phyloP scores from a whole-genome alignment of 345 rosid species.

The Rhizophora apiculata region DNA sequence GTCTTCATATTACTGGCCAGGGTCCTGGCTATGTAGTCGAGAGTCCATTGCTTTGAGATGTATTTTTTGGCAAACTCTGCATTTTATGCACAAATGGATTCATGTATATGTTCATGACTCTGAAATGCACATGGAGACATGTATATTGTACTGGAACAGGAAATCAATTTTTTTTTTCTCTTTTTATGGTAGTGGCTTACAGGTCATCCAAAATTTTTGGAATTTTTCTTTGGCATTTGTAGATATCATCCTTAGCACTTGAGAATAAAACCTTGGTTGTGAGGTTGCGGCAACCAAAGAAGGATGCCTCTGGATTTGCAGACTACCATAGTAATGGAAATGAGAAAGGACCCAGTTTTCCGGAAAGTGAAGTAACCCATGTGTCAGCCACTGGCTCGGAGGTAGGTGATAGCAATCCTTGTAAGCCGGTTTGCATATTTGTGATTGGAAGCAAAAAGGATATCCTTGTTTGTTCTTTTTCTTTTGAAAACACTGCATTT shows the following conservation, averaged over 20 bases:
- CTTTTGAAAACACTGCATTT: no score
- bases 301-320: conserved; percentile 21
- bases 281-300: conserved; percentile 49
- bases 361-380: conserved; percentile 26
- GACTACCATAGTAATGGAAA: conserved; percentile 17
- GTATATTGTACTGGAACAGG: no score
- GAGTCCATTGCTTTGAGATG: no score
- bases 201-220: not conserved
- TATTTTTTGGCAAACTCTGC: no score
- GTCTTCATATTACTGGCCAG: no score
- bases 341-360: conserved; percentile 15
- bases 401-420: conserved; percentile 25
- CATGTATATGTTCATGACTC: no score
- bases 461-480: no score
- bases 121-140: no score
- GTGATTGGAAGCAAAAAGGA: not conserved
- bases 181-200: not conserved
- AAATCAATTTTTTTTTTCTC: not conserved
- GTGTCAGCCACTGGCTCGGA: conserved; percentile 24
- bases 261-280: conserved; percentile 58
- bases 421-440: conserved; percentile 9
- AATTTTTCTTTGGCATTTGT: conserved; percentile 17
- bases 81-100: no score
- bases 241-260: conserved; percentile 56
- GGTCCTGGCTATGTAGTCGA: no score